Base-by-base conservation (phyloP, 2,329 filamentous ascomycete genomes). In the Colletotrichum cordylinicola region DNA sequence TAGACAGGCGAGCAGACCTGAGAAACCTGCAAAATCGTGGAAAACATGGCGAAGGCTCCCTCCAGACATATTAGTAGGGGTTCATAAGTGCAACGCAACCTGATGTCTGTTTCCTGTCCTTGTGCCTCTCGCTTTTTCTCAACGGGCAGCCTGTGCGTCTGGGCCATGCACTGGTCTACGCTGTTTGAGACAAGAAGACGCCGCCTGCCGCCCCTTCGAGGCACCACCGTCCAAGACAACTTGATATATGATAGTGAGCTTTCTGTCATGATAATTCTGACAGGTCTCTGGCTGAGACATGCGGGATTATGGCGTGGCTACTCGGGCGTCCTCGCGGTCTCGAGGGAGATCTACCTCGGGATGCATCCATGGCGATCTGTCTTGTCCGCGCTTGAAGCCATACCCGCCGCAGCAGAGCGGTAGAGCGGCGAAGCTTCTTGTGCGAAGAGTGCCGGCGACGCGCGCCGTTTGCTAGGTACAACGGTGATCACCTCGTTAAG, bases 321-420 rank as follows among this genome's bases (percentile, higher is more conserved):
- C 18, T n/a, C 29, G 33, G 2, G 27, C 18, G 7, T 31, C 24
- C 13, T 64, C 37, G 61, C 55, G 39, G 61, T 56, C n/a, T 35
- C 31, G 70, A 75, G 69, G 73, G 69, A 75, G 55, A 56, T 48
- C 62, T 15, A 2, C 24, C 24, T 74, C 29, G 62, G 69, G 56
- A 72, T 67, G 56, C 13, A 64, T 21, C n/a, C 31, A 58, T 29
- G 39, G 27, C 37, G 43, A 37, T 65, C 24, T 60, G 55, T 67
- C 62, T 62, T 8, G 65, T 16, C 27, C 43, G 37, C 61, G 5
- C 55, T 39, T 62, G 55, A 35, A 67, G 61, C 15, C 16, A 16
- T 27, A 62, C 12, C 37, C 56, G 31, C 24, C 35, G 48, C 15
- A 33, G 65, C 65, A 33, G 16, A n/a, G 21, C 24, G 55, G 55